Evolutionary conservation across 805 yeast genomes (phyloP), one percentile per base, ranked within the genome.

Genomic region (Blastobotrys mokoenaii): DNA sequence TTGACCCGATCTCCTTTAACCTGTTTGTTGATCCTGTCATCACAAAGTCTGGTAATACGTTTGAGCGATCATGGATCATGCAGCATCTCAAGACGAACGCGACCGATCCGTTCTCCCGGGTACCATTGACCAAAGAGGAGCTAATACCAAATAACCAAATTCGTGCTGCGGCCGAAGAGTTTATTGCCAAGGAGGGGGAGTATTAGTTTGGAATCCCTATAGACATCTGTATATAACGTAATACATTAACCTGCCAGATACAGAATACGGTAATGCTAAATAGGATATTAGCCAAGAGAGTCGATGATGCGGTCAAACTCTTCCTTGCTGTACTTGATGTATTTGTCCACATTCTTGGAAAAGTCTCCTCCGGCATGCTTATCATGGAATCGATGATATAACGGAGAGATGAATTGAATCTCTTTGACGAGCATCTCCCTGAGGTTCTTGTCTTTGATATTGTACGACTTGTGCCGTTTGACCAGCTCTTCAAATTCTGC

Each of bases 311-410:
- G 50, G 47, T 71, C 76, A 47, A 73, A 61, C 55, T 71, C 61
- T 15, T 50, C 47, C 46, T 62, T 62, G 50, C 72, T 78, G 54
- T 75, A 82, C 63, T 79, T 81, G 60, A 85, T 74, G 54, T 84
- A 82, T 67, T 84, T 84, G 41, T 74, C 70, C 37, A 75, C 69
- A 56, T 83, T 79, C 61, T 85, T 85, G 17, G 88, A 72, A 55
- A 81, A 81, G 44, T 80, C 86, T n/a, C 80, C 79, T 25, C 66
- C 67, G 3, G 76, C 75, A 55, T 84, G 80, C 61, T 84, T 84
- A 54, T 84, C 87, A 62, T 85, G 82, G 60, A 90, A 83, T 56
- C 93, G 79, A 57, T 82, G 80, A 65, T 90, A 90, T 45, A 90
- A 76, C 11, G 96, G 96, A 47, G 79, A 72, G 43, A 93, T 80